A percentile compares a stretch with the other conserved stretches of the same genome.
phyloP scores from a whole-genome alignment of 768 basidiomycete genomes.

The Boletus pseudopeckii region DNA sequence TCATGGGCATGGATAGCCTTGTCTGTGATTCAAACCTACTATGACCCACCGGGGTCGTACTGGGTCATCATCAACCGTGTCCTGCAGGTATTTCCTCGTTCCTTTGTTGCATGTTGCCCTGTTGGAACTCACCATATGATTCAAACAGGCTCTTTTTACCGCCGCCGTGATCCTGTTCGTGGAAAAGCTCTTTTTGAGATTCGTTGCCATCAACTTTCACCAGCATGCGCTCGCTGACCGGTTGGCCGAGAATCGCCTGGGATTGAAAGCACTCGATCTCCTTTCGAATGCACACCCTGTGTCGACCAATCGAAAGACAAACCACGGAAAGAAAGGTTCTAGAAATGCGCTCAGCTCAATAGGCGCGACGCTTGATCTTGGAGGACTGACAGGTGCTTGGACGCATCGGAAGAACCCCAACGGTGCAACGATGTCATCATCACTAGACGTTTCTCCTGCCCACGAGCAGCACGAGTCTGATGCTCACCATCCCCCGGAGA shows the following conservation, averaged over 20 bases:
- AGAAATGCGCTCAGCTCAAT: slow-evolving; percentile 38
- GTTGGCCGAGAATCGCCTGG: slow-evolving; percentile 64
- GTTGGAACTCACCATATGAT: slow-evolving; percentile 5
- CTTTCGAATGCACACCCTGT: slow-evolving; percentile 63
- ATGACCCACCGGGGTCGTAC: slow-evolving; percentile 59
- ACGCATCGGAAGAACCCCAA: slow-evolving; percentile 15
- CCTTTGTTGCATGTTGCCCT: not conserved
- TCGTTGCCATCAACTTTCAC: slow-evolving; percentile 80
- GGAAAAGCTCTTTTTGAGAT: slow-evolving; percentile 64
- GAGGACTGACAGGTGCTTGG: slow-evolving; percentile 13
- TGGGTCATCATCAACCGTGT: slow-evolving; percentile 69
- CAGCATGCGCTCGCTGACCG: slow-evolving; percentile 73
- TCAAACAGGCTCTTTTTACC: slow-evolving; percentile 43
- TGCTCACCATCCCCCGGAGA: slow-evolving; percentile 6
- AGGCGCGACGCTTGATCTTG: slow-evolving; percentile 37
- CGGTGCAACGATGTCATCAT: slow-evolving; percentile 3
- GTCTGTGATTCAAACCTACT: slow-evolving; percentile 55
- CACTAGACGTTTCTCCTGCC: not conserved
- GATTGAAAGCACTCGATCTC: slow-evolving; percentile 64
- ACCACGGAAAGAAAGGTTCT: slow-evolving; percentile 46
- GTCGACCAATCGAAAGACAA: slow-evolving; percentile 31
- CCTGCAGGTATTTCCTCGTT: slow-evolving; percentile 51
- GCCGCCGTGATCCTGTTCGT: slow-evolving; percentile 42
- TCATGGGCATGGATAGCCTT: slow-evolving; percentile 74
- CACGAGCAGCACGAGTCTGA: slow-evolving; percentile 15